Evolutionary conservation across 23 red algal genomes (phyloP).

Genomic region (Gracilariopsis chorda): DNA sequence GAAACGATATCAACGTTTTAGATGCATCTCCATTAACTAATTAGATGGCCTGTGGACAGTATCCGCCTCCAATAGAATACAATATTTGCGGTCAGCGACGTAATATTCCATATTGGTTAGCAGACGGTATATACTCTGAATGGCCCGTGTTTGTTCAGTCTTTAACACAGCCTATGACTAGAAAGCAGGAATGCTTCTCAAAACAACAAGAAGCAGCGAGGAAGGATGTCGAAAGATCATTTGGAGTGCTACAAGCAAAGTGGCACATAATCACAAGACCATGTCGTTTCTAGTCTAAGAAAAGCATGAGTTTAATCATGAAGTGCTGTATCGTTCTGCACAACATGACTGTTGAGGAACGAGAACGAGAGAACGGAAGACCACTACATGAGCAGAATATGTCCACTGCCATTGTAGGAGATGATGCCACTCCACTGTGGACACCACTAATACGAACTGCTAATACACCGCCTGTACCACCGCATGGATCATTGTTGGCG

Average conservation of each 20-base stretch:
- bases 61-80: background rate
- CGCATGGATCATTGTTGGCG: too few species aligned
- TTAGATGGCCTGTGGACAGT: background rate
- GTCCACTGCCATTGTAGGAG: too few species aligned
- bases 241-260: background rate
- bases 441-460: too few species aligned
- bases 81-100: background rate
- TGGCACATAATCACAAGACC: background rate
- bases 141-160: background rate
- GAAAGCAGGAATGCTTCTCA: background rate
- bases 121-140: background rate
- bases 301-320: too few species aligned
- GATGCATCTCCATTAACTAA: background rate
- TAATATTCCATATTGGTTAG: slow-evolving; percentile 7
- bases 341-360: too few species aligned
- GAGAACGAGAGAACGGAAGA: too few species aligned
- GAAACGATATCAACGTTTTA: slow-evolving; percentile 14
- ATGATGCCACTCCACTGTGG: too few species aligned
- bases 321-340: too few species aligned
- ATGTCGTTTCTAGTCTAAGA: too few species aligned
- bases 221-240: background rate
- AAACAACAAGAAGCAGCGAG: background rate
- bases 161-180: background rate
- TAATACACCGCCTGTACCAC: too few species aligned
- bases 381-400: too few species aligned